These are phyloP conservation scores for Apiospora sp. DNA, from an alignment of 2,329 filamentous ascomycete species.

Conservation along the genomic window DNA sequence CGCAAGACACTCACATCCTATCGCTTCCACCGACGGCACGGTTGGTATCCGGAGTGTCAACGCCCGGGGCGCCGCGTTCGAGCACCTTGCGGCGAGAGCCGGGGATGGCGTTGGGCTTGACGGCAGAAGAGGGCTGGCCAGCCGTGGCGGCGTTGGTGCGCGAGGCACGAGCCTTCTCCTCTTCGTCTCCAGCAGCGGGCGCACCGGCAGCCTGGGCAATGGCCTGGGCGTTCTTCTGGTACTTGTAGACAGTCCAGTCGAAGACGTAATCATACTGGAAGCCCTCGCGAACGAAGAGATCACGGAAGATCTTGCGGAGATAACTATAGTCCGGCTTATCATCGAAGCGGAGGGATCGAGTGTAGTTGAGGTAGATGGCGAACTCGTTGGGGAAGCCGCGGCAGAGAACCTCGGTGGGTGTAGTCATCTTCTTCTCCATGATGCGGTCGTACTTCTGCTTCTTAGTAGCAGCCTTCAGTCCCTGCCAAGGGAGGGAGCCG, in stretches of 20 bases:
- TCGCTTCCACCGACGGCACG: constrained; percentile 82
- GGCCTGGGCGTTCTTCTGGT: constrained; percentile 98
- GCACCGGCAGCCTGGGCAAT: constrained; percentile 83
- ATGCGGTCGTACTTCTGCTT: constrained; percentile 99
- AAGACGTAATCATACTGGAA: constrained; percentile 99
- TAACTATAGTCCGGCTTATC: constrained; percentile 99
- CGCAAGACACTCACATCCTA: constrained; percentile 90
- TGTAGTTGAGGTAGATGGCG: constrained; percentile 99
- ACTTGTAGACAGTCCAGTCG: constrained; percentile 99
- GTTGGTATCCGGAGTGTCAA: constrained; percentile 76
- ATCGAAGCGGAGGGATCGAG: constrained; percentile 96
- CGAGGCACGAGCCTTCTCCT: constrained; percentile 77
- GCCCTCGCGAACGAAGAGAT: constrained; percentile 97
- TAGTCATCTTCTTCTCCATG: constrained; percentile 99
- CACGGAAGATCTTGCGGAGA: constrained; percentile 99
- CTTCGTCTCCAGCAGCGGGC: constrained; percentile 71
- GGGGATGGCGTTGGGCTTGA: constrained; percentile 77
- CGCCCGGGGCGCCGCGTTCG: constrained; percentile 68
- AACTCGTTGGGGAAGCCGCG: constrained; percentile 99
- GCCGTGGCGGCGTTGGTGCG: constrained; percentile 72
- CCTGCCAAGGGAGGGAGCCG: constrained; percentile 98
- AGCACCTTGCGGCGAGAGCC: constrained; percentile 86
- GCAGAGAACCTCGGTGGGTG: constrained; percentile 97
- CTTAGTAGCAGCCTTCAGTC: constrained; percentile 97
- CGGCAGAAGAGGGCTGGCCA: constrained; percentile 67